Conservation (phyloP, 192 early-diverging fungal genomes). For the Allomyces macrogynus region DNA sequence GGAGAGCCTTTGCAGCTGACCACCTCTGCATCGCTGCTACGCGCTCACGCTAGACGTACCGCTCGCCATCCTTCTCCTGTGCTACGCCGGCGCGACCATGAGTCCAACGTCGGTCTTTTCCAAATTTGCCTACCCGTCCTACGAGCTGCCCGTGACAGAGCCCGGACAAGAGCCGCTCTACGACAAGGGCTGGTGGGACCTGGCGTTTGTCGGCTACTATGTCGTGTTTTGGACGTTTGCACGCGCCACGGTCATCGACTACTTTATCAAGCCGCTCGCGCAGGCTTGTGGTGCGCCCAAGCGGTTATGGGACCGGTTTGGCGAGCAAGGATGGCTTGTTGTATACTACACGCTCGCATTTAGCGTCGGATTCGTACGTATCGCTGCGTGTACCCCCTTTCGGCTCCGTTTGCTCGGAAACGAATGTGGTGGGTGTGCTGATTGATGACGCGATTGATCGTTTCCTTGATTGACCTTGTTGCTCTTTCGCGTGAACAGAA, state of each 20-base stretch:
- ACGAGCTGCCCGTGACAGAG: no score
- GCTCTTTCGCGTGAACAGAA: conserved; percentile 2
- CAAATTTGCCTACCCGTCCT: no score
- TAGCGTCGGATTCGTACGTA: background rate
- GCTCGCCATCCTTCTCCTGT: no score
- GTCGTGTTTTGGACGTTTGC: conserved; percentile 39
- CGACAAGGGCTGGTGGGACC: conserved; percentile 29
- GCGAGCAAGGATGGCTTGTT: conserved; percentile 50
- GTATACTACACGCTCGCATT: conserved; percentile 40
- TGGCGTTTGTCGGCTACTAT: conserved; percentile 44
- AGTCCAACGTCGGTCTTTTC: no score
- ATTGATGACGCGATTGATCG: background rate
- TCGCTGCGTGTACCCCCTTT: background rate
- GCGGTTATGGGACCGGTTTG: conserved; percentile 27
- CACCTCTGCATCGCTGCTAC: no score
- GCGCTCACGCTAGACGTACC: no score
- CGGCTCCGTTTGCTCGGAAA: background rate
- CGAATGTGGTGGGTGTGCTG: background rate
- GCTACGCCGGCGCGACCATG: no score
- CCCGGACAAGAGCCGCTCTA: conserved; percentile 5
- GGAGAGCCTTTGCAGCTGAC: no score
- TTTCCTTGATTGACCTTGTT: background rate
- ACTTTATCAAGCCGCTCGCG: conserved; percentile 21
- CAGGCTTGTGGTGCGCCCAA: conserved; percentile 12
- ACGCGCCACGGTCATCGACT: conserved; percentile 33